Percentiles rank a stretch among this genome's conserved stretches.
phyloP scores from a whole-genome alignment of 495 filamentous ascomycete genomes.

The Physcia stellaris region DNA sequence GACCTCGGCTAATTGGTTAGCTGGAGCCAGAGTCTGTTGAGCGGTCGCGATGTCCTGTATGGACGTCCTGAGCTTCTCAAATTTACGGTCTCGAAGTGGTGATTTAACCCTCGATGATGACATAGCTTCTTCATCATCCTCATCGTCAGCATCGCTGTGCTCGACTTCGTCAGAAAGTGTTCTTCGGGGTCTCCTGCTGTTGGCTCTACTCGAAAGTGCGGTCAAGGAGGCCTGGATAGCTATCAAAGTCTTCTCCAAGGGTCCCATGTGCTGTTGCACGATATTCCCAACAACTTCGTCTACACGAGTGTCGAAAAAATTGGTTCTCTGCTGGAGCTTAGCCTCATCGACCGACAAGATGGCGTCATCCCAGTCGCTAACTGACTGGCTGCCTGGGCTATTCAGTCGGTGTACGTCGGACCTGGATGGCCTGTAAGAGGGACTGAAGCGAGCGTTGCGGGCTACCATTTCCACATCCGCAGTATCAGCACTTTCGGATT shows the following conservation, averaged over 20 bases:
- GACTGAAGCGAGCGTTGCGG: slow-evolving; percentile 10
- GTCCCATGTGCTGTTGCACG: slow-evolving; percentile 60
- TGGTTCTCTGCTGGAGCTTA: slow-evolving; percentile 58
- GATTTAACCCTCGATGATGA: slow-evolving; percentile 17
- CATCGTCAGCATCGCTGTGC: slow-evolving; percentile 88
- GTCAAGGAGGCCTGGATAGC: slow-evolving; percentile 57
- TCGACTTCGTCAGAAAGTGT: slow-evolving; percentile 50
- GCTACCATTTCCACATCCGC: slow-evolving; percentile 11
- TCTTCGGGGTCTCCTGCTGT: slow-evolving; percentile 28
- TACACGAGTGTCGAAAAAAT: slow-evolving; percentile 80
- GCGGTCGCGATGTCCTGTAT: slow-evolving; percentile 66
- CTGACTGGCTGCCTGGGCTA: slow-evolving; percentile 45
- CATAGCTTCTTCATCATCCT: slow-evolving; percentile 57
- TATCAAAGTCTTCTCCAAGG: slow-evolving; percentile 63
- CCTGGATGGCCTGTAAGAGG: slow-evolving; percentile 14
- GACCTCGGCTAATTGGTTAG: slow-evolving; percentile 35
- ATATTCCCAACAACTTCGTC: slow-evolving; percentile 69
- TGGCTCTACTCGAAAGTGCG: slow-evolving; percentile 28
- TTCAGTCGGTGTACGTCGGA: slow-evolving; percentile 54
- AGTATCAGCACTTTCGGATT: slow-evolving; percentile 13
- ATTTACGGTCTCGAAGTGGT: slow-evolving; percentile 55
- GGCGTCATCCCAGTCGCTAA: slow-evolving; percentile 84
- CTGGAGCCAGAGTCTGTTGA: slow-evolving; percentile 32
- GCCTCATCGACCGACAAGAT: slow-evolving; percentile 70
- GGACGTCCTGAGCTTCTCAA: slow-evolving; percentile 70